Evolutionary conservation across 495 filamentous ascomycete genomes (phyloP), one percentile per base, ranked within the genome.

Genomic region (Daldinia caldariorum): DNA sequence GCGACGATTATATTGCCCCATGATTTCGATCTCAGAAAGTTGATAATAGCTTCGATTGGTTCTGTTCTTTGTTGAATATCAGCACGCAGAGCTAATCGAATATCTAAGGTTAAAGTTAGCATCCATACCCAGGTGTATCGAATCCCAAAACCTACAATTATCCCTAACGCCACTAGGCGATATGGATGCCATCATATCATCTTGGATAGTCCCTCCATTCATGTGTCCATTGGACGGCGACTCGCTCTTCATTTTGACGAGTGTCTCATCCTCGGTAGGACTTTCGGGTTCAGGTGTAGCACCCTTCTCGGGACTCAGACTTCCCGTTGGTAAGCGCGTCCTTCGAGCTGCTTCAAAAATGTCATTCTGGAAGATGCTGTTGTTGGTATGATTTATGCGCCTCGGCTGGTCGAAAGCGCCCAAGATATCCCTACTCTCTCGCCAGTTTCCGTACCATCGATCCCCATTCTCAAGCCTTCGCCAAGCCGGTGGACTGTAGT

Each of bases 31-130:
- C 86, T 88, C 59, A 94, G 37, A 66, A 88, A 90, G 62, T 78
- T 83, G 64, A 92, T 83, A n/a, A 86, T 84, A 26, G 89, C 87
- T 70, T 94, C 91, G 67, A 97, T 90, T 32, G 92, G 92, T 76
- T 96, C 92, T 55, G 90, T 91, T 34, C 91, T 87, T 73, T 97
- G 93, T 70, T 93, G 91, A 20, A 96, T 91, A 81, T 97, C 94
- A 67, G 93, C 91, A 63, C 91, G 86, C 47, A 94, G 82, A 37
- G 91, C 89, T 73, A 97, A 94, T 66, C 94, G 92, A 66, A 97
- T 90, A 79, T 94, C 93, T 96, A 77, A 3, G 22, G 29, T 18
- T 47, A 37, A 45, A 78, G 71, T 79, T 38, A 75, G 47, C 20
- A 75, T 61, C 64, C 12, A 53, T 20, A 54, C 37, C 38, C 34